phyloP scores from a whole-genome alignment of 169 alveolate species.

The Plasmodium cynomolgi region DNA sequence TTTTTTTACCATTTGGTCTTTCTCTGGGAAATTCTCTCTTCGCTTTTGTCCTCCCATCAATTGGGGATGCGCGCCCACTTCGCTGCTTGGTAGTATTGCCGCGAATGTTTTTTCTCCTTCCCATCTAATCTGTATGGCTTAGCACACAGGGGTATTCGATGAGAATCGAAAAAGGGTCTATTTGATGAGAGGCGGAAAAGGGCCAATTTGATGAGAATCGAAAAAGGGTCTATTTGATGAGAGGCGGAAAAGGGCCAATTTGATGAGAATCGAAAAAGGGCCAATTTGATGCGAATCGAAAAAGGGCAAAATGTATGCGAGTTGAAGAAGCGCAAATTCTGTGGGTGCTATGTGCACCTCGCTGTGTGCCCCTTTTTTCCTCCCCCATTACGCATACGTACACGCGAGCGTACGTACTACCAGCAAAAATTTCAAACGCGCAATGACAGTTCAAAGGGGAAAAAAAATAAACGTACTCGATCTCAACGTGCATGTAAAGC shows the following conservation, averaged over 20 bases:
- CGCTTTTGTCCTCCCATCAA: not conserved
- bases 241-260: not conserved
- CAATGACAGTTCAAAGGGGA: not conserved
- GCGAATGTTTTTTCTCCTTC: not conserved
- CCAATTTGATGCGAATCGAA: too few relatives aligned
- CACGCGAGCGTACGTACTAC: not conserved
- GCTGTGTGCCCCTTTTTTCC: not conserved
- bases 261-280: not conserved
- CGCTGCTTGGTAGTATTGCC: not conserved
- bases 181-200: too few relatives aligned
- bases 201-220: not conserved
- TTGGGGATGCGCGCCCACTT: not conserved
- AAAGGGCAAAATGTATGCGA: not conserved
- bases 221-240: not conserved
- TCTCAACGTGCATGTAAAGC: not conserved
- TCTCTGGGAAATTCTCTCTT: not conserved
- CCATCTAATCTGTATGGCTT: not conserved
- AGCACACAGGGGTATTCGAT: not conserved
- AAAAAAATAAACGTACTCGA: not conserved
- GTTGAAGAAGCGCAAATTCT: not conserved
- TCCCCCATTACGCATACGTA: not conserved
- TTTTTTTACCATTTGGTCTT: not conserved
- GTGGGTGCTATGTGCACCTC: not conserved
- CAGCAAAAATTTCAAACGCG: not conserved
- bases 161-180: too few relatives aligned